These are phyloP conservation scores for Nectriaceae sp. DNA, from an alignment of 2,329 filamentous ascomycete species.

Conservation along the genomic window DNA sequence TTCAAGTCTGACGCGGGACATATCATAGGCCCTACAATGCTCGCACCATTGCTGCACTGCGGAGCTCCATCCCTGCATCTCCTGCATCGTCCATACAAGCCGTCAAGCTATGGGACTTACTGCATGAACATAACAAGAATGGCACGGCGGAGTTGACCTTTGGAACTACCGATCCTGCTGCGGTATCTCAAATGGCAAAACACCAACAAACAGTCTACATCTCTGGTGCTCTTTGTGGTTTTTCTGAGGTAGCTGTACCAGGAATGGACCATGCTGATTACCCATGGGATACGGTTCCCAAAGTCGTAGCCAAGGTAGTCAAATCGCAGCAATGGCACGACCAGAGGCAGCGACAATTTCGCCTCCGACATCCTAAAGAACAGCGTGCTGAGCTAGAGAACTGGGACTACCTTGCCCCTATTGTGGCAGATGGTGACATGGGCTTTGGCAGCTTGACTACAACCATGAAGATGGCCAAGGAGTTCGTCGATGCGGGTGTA, in stretches of 20 bases:
- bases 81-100: conserved; percentile 34
- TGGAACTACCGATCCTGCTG: conserved; percentile 38
- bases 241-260: conserved; percentile 37
- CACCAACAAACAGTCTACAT: conserved; percentile 37
- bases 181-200: conserved; percentile 34
- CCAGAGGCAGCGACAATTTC: conserved; percentile 40
- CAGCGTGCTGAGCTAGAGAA: conserved; percentile 35
- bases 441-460: conserved; percentile 42
- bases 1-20: not conserved
- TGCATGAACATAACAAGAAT: conserved; percentile 35
- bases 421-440: conserved; percentile 45
- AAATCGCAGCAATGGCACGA: conserved; percentile 42
- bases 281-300: conserved; percentile 43
- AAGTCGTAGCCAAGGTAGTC: conserved; percentile 42
- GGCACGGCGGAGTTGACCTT: conserved; percentile 39
- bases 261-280: conserved; percentile 46
- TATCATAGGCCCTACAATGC: conserved; percentile 20
- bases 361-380: conserved; percentile 32
- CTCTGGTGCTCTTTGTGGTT: conserved; percentile 41
- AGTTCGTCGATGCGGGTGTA: conserved; percentile 45
- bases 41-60: conserved; percentile 35
- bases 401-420: conserved; percentile 41
- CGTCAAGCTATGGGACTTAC: conserved; percentile 38
- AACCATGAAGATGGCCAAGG: conserved; percentile 40
- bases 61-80: conserved; percentile 28